Base-by-base conservation (phyloP, 2,329 filamentous ascomycete species). In the Pestalotiopsis sp. region DNA sequence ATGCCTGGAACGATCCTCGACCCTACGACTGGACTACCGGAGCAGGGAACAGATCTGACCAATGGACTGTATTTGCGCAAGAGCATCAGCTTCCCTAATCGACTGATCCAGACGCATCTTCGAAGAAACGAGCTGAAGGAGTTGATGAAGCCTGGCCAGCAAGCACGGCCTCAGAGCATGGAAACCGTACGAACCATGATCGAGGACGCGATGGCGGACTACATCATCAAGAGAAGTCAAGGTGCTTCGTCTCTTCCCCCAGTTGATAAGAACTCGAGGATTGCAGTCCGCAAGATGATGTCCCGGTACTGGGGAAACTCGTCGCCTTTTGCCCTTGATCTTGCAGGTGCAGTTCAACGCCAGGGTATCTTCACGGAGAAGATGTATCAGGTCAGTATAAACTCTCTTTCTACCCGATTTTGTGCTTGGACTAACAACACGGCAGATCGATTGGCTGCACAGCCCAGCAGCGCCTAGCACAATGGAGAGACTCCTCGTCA, bases 1-100 rank as follows among this genome's bases (percentile, higher is more conserved):
- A 87, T 94, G 81, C 88, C 90, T 0, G 91, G 92, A 0, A 93
- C 91, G 0, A 76, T 92, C 3, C 81, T 93, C 7, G 82, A 87
- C 13, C 74, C 85, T 0, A 76, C 79, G 1, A 80, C 25, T 1
- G 25, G 25, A 27, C 25, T 27, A 4, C 25, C 25, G 25, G 25
- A 27, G 45, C 14, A 20, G 17, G 45, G 45, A 17, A n/a, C 71
- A 0, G 91, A 91, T 0, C 77, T 81, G 2, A 4, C 9, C 87
- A 88, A 4, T 39, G 58, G 0, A 76, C 82, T 39, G 67, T 67
- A 7, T 5, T 27, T 75, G 4, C 73, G 25, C 70, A 13, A 72
- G 70, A 64, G 64, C 73, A 69, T 52, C 80, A 82, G 7, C 80
- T 82, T 90, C 70, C 87, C 88, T 0, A 90, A 90, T 72, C 81